Conservation (phyloP, 1,139 yeast genomes). For the Pichia sp. region DNA sequence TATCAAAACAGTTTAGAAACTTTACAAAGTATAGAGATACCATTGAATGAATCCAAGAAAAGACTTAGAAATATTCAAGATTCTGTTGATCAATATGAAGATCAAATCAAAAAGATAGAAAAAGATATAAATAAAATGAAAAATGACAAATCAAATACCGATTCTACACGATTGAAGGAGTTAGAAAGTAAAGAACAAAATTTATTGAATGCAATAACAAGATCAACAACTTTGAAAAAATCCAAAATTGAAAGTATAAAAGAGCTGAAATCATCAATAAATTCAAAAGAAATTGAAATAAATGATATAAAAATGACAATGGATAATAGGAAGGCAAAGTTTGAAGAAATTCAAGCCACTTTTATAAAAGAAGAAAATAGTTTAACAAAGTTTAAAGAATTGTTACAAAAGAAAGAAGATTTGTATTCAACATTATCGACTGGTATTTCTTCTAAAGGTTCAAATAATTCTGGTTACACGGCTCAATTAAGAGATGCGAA, state of each 20-base stretch:
- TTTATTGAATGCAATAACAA: constrained; percentile 60
- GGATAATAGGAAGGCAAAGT: constrained; percentile 22
- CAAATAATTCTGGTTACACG: constrained; percentile 72
- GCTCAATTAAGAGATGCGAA: constrained; percentile 67
- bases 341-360: constrained; percentile 27
- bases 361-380: constrained; percentile 41
- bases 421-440: constrained; percentile 77
- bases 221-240: constrained; percentile 58
- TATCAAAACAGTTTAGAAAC: constrained; percentile 42
- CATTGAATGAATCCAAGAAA: constrained; percentile 34
- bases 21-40: constrained; percentile 34
- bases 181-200: constrained; percentile 55
- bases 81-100: constrained; percentile 5
- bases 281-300: constrained; percentile 14
- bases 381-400: constrained; percentile 41
- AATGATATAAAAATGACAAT: constrained; percentile 19
- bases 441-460: constrained; percentile 83
- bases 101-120: constrained; percentile 53
- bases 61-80: constrained; percentile 24
- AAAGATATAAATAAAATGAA: constrained; percentile 57
- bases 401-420: constrained; percentile 65
- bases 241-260: constrained; percentile 37
- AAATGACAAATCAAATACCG: constrained; percentile 48
- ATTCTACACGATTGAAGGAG: constrained; percentile 56
- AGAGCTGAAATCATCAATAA: constrained; percentile 18